These are phyloP conservation scores for Pistacia vera DNA, from an alignment of 345 rosid species.

Conservation along the genomic window DNA sequence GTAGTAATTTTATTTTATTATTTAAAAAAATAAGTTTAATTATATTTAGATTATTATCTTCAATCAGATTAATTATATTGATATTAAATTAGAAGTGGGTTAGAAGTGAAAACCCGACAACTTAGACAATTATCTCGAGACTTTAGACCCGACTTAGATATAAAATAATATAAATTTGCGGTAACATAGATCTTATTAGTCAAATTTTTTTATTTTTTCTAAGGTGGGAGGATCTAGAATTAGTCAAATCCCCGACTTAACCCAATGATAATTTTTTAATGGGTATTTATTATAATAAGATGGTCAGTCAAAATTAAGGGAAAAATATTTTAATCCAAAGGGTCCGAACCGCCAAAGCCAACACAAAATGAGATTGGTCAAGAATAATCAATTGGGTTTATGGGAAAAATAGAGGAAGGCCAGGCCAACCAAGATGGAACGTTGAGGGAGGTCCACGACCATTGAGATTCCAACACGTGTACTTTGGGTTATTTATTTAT, in stretches of 20 bases:
- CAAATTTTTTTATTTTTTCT: neutral
- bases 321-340: neutral
- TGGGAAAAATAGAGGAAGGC: constrained; percentile 8
- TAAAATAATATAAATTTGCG: no score
- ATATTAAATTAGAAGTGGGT: no score
- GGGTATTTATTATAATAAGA: neutral
- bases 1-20: no score
- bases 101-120: no score
- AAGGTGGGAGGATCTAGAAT: neutral
- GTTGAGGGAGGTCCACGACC: constrained; percentile 3
- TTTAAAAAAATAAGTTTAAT: no score
- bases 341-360: no score
- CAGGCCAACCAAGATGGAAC: constrained; percentile 26
- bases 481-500: neutral
- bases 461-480: constrained; percentile 24
- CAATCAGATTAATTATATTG: no score
- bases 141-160: neutral
- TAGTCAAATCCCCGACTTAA: constrained; percentile 23
- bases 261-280: constrained; percentile 4
- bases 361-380: neutral
- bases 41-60: no score
- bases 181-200: no score
- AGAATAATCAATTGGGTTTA: constrained; percentile 10
- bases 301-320: neutral
- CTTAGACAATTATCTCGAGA: neutral